Base-by-base conservation (phyloP, 768 basidiomycete genomes). In the Leccinellum luteum region DNA sequence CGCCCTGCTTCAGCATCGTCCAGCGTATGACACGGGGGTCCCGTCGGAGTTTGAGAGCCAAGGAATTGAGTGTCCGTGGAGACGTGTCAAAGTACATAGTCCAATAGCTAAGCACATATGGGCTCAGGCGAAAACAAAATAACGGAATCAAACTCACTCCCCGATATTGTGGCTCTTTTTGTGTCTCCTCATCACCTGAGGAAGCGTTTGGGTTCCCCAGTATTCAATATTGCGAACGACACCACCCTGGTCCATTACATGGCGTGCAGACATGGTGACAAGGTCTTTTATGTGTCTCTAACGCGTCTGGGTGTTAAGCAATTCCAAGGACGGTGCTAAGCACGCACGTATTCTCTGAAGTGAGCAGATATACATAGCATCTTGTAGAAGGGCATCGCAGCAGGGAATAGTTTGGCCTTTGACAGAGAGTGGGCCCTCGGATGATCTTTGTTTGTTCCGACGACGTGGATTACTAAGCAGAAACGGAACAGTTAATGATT, bases 61-160 rank as follows among this genome's bases (percentile, higher is more conserved):
- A 76, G 1, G 80, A 76, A 6, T 77, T 75, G 50, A 95, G 76
- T 0, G 84, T 85, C 38, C 77, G 77, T 12, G 93, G 93, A 9
- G 89, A 88, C 4, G 90, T 84, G 76, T 96, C 94, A 70, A 94
- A 96, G 68, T 92, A 83, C 78, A 96, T 82, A 4, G 89, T 86
- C 92, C 92, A 95, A 70, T 94, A 94, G 64, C 93, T 95, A 64
- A 48, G 3, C 19, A 13, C 4, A 51, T 21, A 23, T 52, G 15
- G 14, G 19, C 56, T 70, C 25, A 61, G 59, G 49, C 0, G 31
- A 23, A 43, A 15, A 52, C 7, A 30, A 17, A 10, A 27, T 6
- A 41, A 17, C 10, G 6, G 31, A n/a, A 54, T 5, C 1, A 35
- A 10, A 89, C 92, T 71, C 67, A 93, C 92, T 94, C 92, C 79